Conservation (phyloP, 2,329 filamentous ascomycete species). For the Ceratocystis eucalypticola region DNA sequence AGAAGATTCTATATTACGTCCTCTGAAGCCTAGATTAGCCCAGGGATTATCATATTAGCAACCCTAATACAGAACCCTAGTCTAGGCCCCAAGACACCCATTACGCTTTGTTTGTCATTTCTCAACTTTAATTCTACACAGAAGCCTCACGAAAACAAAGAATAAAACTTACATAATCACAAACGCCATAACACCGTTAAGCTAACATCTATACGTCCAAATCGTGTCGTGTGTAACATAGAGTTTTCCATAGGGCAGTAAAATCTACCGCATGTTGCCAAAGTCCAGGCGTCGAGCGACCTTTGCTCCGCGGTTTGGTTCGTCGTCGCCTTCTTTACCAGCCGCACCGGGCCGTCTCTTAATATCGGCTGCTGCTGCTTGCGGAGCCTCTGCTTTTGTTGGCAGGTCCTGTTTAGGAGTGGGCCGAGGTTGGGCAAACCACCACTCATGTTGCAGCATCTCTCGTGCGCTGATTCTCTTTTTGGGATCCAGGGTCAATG, state of each 20-base stretch:
- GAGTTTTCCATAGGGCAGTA: background rate
- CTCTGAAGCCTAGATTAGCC: no score
- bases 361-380: conserved; percentile 61
- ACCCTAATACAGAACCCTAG: no score
- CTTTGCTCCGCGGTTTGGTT: conserved; percentile 55
- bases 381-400: conserved; percentile 55
- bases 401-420: conserved; percentile 73
- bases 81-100: no score
- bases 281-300: conserved; percentile 77
- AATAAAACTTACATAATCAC: background rate
- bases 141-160: background rate
- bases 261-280: conserved; percentile 27
- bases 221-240: background rate
- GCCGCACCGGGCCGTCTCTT: conserved; percentile 46
- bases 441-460: conserved; percentile 74
- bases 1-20: background rate
- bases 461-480: conserved; percentile 65
- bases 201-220: background rate
- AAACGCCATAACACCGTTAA: background rate
- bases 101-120: no score
- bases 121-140: background rate
- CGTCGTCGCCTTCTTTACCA: conserved; percentile 43
- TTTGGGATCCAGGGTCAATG: conserved; percentile 73
- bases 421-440: conserved; percentile 69
- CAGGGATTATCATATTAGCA: no score